These are phyloP conservation scores for Diplogelasinospora grovesii DNA, from an alignment of 495 filamentous ascomycete species.

Conservation along the genomic window DNA sequence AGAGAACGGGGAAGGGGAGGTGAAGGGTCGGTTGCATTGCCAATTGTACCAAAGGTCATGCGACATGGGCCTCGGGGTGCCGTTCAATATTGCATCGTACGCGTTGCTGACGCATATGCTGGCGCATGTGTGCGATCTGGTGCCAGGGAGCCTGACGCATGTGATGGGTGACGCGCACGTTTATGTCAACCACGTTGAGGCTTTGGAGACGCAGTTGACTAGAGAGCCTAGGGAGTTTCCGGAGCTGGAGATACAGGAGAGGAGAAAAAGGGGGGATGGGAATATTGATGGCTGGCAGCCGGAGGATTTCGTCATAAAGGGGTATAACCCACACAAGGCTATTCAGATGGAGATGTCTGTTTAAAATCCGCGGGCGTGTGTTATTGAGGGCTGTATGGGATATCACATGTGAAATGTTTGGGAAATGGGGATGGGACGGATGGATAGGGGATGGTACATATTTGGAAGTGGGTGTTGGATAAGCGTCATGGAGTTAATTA, in stretches of 20 bases:
- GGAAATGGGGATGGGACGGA: no score
- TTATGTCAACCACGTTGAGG: constrained; percentile 88
- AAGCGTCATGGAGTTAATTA: no score
- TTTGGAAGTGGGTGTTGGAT: no score
- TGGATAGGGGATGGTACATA: no score
- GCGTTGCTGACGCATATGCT: constrained; percentile 91
- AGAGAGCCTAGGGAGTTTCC: constrained; percentile 81
- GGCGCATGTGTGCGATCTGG: constrained; percentile 74
- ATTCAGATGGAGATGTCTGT: constrained; percentile 99
- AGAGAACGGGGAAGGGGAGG: constrained; percentile 16
- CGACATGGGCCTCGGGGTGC: constrained; percentile 95
- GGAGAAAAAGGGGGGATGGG: constrained; percentile 56
- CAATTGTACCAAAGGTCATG: constrained; percentile 89
- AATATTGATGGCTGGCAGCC: constrained; percentile 78
- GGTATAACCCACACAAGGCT: constrained; percentile 81
- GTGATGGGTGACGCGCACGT: constrained; percentile 96
- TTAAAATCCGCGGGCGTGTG: no score
- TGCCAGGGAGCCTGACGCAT: constrained; percentile 79
- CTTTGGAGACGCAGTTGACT: constrained; percentile 69
- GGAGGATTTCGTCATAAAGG: constrained; percentile 83
- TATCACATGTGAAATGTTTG: no score
- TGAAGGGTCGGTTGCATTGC: constrained; percentile 66
- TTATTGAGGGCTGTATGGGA: no score
- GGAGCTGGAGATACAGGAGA: constrained; percentile 54
- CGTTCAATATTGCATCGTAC: constrained; percentile 95